Conservation (phyloP, 805 yeast species). For the Barnettozyma sucrosica region DNA sequence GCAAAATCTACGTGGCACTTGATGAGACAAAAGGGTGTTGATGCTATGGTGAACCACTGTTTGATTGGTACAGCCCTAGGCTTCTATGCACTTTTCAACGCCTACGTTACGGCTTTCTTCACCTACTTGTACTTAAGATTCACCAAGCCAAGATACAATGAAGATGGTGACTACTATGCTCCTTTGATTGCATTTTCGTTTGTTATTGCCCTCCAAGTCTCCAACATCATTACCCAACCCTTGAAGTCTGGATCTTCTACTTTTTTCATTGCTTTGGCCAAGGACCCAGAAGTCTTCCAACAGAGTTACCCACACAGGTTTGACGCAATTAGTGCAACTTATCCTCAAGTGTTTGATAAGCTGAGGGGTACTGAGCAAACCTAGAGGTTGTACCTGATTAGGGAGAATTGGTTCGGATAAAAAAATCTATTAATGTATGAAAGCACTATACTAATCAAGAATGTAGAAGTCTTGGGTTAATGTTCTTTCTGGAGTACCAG, state of each 20-base stretch:
- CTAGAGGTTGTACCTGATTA: not conserved
- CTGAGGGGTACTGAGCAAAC: constrained; percentile 21
- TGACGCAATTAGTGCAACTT: constrained; percentile 55
- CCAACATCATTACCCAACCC: constrained; percentile 65
- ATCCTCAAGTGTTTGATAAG: constrained; percentile 64
- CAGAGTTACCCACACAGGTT: constrained; percentile 65
- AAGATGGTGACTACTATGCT: constrained; percentile 55
- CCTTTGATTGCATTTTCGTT: constrained; percentile 71
- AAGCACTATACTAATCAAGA: not conserved
- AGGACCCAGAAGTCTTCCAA: constrained; percentile 79
- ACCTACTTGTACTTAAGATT: constrained; percentile 61
- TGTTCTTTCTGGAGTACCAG: constrained; percentile 78
- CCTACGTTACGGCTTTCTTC: constrained; percentile 57
- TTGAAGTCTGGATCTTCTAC: constrained; percentile 80
- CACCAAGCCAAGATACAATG: constrained; percentile 63
- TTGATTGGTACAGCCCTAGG: constrained; percentile 72
- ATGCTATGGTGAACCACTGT: constrained; percentile 80
- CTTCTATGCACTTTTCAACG: constrained; percentile 69
- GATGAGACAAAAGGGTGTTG: constrained; percentile 73
- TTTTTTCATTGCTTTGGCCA: constrained; percentile 75
- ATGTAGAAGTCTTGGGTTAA: constrained; percentile 40
- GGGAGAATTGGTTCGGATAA: not conserved
- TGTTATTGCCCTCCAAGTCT: constrained; percentile 68
- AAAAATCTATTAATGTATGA: not conserved
- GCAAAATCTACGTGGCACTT: constrained; percentile 81